A percentile compares a stretch with the other conserved stretches of the same genome.
These are phyloP conservation scores for Leccinum uliginosum DNA, from an alignment of 768 basidiomycete genomes.

Conservation along the genomic window DNA sequence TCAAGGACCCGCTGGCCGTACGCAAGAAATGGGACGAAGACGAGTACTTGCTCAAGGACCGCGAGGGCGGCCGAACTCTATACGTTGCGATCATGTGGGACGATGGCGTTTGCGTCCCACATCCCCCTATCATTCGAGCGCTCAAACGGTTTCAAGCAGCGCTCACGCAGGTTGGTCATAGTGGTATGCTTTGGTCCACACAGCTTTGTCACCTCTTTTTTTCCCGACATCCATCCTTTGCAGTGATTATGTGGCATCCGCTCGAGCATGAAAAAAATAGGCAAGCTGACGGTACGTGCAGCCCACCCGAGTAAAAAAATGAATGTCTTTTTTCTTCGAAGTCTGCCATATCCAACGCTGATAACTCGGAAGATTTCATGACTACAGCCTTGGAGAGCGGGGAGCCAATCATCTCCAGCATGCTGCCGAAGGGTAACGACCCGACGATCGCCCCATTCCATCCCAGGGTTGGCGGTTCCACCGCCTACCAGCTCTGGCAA, in stretches of 20 bases:
- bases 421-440: constrained; percentile 36
- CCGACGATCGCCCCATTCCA: constrained; percentile 22
- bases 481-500: constrained; percentile 67
- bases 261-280: constrained; percentile 48
- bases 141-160: constrained; percentile 54
- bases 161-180: constrained; percentile 57
- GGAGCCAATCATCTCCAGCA: constrained; percentile 52
- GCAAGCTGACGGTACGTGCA: constrained; percentile 37
- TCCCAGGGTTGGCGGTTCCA: constrained; percentile 26
- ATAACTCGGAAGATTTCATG: constrained; percentile 44
- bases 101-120: constrained; percentile 54
- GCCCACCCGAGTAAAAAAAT: constrained; percentile 6
- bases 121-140: constrained; percentile 62
- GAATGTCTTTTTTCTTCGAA: constrained; percentile 14
- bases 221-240: neutral
- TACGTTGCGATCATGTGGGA: constrained; percentile 67
- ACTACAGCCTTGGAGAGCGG: constrained; percentile 36
- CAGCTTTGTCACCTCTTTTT: neutral
- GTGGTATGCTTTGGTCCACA: constrained; percentile 38
- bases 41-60: constrained; percentile 54
- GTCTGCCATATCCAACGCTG: constrained; percentile 44
- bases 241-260: constrained; percentile 70
- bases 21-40: constrained; percentile 59
- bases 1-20: constrained; percentile 53
- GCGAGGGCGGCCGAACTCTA: constrained; percentile 46